Evolutionary conservation across 2,329 filamentous ascomycete genomes (phyloP), one percentile per base, ranked within the genome.

Genomic region (Apiospora marii): DNA sequence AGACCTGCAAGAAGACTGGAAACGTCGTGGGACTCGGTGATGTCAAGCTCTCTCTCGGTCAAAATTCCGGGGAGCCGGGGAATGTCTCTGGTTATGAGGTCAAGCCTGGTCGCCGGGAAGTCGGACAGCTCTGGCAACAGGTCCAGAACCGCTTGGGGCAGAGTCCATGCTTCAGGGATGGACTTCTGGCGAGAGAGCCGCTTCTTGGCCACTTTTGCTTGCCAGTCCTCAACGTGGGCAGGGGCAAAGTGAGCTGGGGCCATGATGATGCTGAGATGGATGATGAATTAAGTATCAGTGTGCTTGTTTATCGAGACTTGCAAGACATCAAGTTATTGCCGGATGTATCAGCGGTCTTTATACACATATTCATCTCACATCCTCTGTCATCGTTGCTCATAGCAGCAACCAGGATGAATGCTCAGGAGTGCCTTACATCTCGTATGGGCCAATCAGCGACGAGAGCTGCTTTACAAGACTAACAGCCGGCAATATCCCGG

Each of bases 401-500:
- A 1, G 7, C 37, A 8, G 37, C 5, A 10, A 41, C 37, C 10
- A 41, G 37, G 5, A 1, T 27, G n/a, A 24, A 4, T 24, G 22
- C 12, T 6, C 7, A 51, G n/a, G 49, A 27, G 8, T 24, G 6
- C 37, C 49, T 24, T 34, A 37, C 24, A 37, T 19, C 0, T 2
- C 7, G 27, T 24, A 12, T n/a, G 53, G 30, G 7, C 53, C 53
- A 61, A 61, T 61, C 53, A 61, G 53, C 53, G 27, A 19, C 13
- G 16, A 12, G 30, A n/a, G 13, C 16, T 22, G 3, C 2, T 5
- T 30, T 1, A 16, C 7, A n/a, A n/a, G 7, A 61, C 14, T 37
- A 4, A 19, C 16, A 61, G 53, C 53, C 53, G 53, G 53, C 16
- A 37, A 61, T 61, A 61, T 61, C 30, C 53, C 53, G 30, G 53